Evolutionary conservation across 2,329 filamentous ascomycete species (phyloP), one percentile per base, ranked within the genome.

Genomic region (Boeremia exigua): DNA sequence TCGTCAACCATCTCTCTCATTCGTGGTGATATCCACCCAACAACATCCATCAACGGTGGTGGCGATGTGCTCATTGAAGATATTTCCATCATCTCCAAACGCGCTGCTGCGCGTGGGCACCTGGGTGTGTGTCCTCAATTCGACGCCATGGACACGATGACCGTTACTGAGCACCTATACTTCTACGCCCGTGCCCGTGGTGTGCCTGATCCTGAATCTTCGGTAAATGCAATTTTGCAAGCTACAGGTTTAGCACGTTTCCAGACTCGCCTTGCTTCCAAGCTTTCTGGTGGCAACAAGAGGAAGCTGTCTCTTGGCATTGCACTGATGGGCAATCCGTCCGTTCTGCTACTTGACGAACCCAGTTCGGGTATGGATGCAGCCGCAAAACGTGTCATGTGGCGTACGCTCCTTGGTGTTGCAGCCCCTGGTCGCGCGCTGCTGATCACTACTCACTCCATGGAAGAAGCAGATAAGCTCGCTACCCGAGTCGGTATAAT

Each of bases 391-490:
- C 85, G 94, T 37, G 84, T 96, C 62, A 96, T 98, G 90, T 97
- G 94, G 94, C 86, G 86, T 53, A 96, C 92, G 0, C 81, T 97
- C 0, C 85, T 86, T 3, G 83, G 86, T 1, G 87, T 93, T 3
- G 87, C 89, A 0, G 84, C 69, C 8, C 71, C 86, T 0, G 92
- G 92, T 0, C 85, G 93, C n/a, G 90, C 88, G 0, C 85, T 97
- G 14, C 81, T 98, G 1, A 83, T 98, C 15, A 97, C 94, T 0
- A 97, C 94, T 0, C 94, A 98, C 74, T 91, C 86, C 44, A 96
- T 97, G 92, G 93, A 97, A 73, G 94, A 97, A 77, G 94, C 93
- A 0, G 92, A 96, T 68, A 92, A 92, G 0, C 81, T 98, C 2
- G 93, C 93, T 0, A 87, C 86, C 28, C 84, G 92, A 1, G 92